These are phyloP conservation scores for Chamaenerion angustifolium DNA, from an alignment of 345 rosid species.

Conservation along the genomic window DNA sequence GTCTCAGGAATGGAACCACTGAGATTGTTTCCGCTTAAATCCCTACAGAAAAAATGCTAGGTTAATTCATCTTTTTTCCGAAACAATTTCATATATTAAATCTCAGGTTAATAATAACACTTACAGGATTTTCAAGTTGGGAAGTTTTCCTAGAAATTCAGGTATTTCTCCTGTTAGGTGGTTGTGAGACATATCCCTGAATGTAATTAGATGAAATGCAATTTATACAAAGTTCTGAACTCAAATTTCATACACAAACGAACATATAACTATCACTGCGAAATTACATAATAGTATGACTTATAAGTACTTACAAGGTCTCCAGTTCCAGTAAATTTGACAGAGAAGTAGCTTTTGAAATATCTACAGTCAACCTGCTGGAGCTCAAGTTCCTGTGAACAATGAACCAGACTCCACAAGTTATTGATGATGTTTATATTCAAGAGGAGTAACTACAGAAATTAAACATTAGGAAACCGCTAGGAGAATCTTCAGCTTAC, in stretches of 20 bases:
- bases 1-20: neutral
- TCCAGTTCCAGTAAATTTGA: neutral
- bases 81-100: too few species aligned
- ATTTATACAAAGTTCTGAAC: neutral
- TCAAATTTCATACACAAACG: too few species aligned
- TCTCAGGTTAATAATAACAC: neutral
- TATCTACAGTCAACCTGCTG: neutral
- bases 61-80: neutral
- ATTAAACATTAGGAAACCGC: too few species aligned
- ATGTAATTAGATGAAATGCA: neutral
- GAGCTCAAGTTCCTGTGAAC: neutral
- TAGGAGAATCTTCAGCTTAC: slow-evolving; percentile 8
- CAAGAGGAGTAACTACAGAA: too few species aligned
- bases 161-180: neutral
- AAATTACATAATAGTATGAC: neutral
- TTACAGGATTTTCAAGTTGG: neutral
- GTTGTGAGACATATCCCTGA: slow-evolving; percentile 1
- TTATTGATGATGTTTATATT: too few species aligned
- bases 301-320: neutral
- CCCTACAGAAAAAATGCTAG: neutral
- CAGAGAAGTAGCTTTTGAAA: neutral
- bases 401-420: too few species aligned
- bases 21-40: neutral
- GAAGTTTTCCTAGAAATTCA: neutral
- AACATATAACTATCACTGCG: too few species aligned